Evolutionary conservation across 2,329 filamentous ascomycete genomes (phyloP).

Genomic region (Emmonsiellopsis sp.): DNA sequence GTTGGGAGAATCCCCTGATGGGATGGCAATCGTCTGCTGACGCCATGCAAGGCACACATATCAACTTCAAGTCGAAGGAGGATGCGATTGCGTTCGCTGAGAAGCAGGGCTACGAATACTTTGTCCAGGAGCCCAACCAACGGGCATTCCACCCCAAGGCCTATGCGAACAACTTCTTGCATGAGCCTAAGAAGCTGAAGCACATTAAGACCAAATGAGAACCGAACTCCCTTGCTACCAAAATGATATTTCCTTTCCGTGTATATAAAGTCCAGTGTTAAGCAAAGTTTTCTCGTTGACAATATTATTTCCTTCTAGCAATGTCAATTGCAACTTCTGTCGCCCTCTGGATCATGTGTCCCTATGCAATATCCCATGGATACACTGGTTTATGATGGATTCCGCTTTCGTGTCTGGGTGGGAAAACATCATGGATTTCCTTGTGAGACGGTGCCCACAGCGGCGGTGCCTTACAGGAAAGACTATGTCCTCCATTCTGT

Average conservation of each 20-base stretch:
- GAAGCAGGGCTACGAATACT: conserved; percentile 99
- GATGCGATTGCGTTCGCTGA: conserved; percentile 91
- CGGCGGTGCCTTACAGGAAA: no score
- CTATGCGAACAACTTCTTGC: conserved; percentile 94
- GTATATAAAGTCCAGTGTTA: conserved; percentile 7
- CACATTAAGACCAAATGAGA: conserved; percentile 67
- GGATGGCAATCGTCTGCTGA: conserved; percentile 97
- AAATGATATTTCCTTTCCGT: not conserved
- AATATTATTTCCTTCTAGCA: not conserved
- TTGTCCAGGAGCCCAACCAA: conserved; percentile 91
- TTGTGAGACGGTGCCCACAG: no score
- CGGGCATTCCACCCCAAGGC: conserved; percentile 82
- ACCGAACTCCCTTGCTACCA: not conserved
- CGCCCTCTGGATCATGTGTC: no score
- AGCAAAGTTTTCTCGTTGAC: not conserved
- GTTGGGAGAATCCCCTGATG: conserved; percentile 98
- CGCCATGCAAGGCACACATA: conserved; percentile 84
- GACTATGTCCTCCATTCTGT: no score
- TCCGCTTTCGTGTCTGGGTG: no score
- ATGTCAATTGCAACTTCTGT: not conserved
- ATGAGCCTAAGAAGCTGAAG: conserved; percentile 79
- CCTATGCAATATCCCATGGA: not conserved
- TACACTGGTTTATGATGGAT: no score
- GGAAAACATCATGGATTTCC: no score
- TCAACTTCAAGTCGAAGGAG: conserved; percentile 88